Conservation (phyloP, 768 basidiomycete genomes). For the Suillus spraguei region DNA sequence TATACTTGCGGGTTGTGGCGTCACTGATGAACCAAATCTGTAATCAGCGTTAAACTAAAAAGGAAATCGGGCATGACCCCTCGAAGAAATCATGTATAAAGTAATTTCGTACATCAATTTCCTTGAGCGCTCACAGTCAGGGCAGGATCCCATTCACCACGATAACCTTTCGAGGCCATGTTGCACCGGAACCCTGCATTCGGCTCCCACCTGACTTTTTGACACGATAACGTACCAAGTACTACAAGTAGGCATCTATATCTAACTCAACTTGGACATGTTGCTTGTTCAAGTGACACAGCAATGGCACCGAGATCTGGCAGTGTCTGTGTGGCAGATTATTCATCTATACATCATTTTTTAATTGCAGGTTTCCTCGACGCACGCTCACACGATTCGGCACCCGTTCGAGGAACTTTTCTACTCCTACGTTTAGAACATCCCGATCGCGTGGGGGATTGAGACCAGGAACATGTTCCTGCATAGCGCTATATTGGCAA, state of each 20-base stretch:
- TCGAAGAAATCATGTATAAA: constrained; percentile 14
- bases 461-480: constrained; percentile 10
- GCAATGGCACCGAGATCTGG: constrained; percentile 31
- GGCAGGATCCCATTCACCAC: constrained; percentile 26
- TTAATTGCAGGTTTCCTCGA: too few relatives aligned
- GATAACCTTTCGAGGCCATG: constrained; percentile 37
- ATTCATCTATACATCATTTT: background rate
- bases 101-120: constrained; percentile 18
- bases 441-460: constrained; percentile 6
- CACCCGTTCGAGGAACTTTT: constrained; percentile 7
- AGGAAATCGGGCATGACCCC: constrained; percentile 11
- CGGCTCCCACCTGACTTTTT: constrained; percentile 21
- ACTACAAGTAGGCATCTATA: constrained; percentile 22
- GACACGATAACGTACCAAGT: constrained; percentile 31
- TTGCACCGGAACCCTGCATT: constrained; percentile 28
- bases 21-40: constrained; percentile 35
- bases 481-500: constrained; percentile 10
- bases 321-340: constrained; percentile 27
- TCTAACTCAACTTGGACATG: constrained; percentile 34
- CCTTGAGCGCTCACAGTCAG: constrained; percentile 27
- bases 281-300: constrained; percentile 36
- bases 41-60: constrained; percentile 18
- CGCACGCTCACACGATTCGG: constrained; percentile 13
- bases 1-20: constrained; percentile 38
- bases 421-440: background rate